Evolutionary conservation across 331 rosid species (phyloP).

Genomic region (Quercus lobata): DNA sequence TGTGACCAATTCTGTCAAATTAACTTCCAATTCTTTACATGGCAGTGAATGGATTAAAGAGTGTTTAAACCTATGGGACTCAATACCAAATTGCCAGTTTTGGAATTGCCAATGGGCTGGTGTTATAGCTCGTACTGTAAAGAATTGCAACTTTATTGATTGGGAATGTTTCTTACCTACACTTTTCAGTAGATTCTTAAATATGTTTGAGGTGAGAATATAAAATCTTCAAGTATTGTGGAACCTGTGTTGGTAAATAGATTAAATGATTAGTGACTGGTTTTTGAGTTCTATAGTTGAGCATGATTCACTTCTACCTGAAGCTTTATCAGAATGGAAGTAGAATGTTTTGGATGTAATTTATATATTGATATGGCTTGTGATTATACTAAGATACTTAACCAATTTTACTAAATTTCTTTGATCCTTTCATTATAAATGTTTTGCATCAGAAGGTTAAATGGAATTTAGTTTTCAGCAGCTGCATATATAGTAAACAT

Average conservation of each 20-base stretch:
- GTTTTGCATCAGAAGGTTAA: no score
- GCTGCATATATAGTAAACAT: no score
- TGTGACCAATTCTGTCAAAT: conserved; percentile 13
- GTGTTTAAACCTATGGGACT: conserved; percentile 72
- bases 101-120: conserved; percentile 99
- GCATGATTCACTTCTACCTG: background rate
- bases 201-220: conserved; percentile 91
- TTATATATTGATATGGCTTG: background rate
- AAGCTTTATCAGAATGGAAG: conserved; percentile 1
- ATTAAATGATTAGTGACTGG: conserved; percentile 2
- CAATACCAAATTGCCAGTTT: conserved; percentile 95
- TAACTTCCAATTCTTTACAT: conserved; percentile 25
- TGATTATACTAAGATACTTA: background rate
- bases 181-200: conserved; percentile 84
- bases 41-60: conserved; percentile 78
- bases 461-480: no score
- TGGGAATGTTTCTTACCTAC: conserved; percentile 85
- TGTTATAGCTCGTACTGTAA: conserved; percentile 81
- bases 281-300: conserved; percentile 8
- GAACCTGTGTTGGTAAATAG: conserved; percentile 10
- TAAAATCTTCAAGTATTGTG: conserved; percentile 18
- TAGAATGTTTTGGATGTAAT: background rate
- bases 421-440: background rate
- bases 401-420: background rate
- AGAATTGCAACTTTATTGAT: conserved; percentile 65